phyloP scores from a whole-genome alignment of 805 yeast species.

The Zygoascus flipseniorum region DNA sequence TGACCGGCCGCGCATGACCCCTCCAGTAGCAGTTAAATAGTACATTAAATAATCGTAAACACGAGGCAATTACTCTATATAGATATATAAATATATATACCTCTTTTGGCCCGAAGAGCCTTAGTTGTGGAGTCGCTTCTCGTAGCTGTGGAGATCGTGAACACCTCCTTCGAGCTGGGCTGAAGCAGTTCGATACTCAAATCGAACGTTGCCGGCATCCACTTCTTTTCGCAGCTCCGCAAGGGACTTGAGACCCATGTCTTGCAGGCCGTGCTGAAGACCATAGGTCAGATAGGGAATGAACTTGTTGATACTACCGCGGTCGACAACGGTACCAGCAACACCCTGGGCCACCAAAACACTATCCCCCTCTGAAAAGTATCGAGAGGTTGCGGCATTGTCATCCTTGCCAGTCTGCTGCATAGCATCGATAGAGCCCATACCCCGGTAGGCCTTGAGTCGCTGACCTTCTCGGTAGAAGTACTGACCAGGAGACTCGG shows the following conservation, averaged over 20 bases:
- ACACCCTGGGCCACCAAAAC: conserved; percentile 99
- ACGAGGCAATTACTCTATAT: too few relatives aligned
- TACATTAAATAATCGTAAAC: background rate
- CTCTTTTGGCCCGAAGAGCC: too few relatives aligned
- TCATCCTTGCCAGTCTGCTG: conserved; percentile 79
- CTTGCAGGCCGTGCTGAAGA: conserved; percentile 97
- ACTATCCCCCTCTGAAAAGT: conserved; percentile 91
- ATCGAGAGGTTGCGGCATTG: conserved; percentile 96
- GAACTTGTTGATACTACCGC: conserved; percentile 90
- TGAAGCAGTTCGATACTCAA: conserved; percentile 96
- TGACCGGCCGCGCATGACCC: background rate
- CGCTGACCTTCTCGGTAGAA: conserved; percentile 97
- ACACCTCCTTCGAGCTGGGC: conserved; percentile 99
- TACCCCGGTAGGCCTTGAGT: conserved; percentile 95
- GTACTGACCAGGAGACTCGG: conserved; percentile 97
- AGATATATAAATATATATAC: too few relatives aligned
- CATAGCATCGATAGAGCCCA: conserved; percentile 99
- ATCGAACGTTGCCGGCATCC: conserved; percentile 65
- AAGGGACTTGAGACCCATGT: conserved; percentile 77
- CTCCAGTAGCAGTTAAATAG: background rate
- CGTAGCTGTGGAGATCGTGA: conserved; percentile 91
- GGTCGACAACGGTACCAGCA: conserved; percentile 91
- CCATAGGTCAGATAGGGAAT: conserved; percentile 92
- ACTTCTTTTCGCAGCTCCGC: conserved; percentile 56
- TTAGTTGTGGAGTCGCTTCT: conserved; percentile 91